A percentile compares a stretch with the other conserved stretches of the same genome.
Evolutionary conservation across 176 grass and related monocot genomes (phyloP).

Genomic region (Sorghum bicolor): DNA sequence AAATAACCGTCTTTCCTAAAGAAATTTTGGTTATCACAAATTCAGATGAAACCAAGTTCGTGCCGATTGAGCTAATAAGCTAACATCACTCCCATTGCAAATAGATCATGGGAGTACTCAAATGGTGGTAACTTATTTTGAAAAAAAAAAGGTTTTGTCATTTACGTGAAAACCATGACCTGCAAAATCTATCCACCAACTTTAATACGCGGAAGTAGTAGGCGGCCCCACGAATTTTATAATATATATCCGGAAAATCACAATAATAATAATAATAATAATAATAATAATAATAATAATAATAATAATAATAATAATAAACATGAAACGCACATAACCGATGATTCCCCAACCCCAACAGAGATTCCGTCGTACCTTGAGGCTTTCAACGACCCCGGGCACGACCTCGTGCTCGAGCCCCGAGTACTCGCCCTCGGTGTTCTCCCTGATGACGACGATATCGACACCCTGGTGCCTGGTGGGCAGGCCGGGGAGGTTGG

Average conservation of each 20-base stretch:
- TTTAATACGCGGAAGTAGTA: neutral
- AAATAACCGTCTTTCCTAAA: neutral
- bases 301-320: neutral
- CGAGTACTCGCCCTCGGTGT: slow-evolving; percentile 95
- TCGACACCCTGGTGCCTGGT: slow-evolving; percentile 81
- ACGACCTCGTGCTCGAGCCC: slow-evolving; percentile 98
- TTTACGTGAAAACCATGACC: neutral
- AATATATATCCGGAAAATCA: neutral
- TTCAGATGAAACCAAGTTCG: neutral
- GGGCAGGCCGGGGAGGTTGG: slow-evolving; percentile 72
- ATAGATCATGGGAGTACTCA: neutral
- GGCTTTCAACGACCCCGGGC: slow-evolving; percentile 85
- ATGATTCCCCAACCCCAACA: neutral
- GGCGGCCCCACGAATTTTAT: neutral
- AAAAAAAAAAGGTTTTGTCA: neutral
- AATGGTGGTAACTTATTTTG: neutral
- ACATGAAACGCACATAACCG: neutral
- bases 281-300: neutral
- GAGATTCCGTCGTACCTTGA: slow-evolving; percentile 56
- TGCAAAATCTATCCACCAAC: slow-evolving; percentile 1
- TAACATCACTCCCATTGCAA: neutral
- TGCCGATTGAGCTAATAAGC: neutral
- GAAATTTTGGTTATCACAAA: neutral
- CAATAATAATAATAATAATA: neutral
- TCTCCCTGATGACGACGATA: slow-evolving; percentile 97